Evolutionary conservation across 768 basidiomycete species (phyloP).

Genomic region (Agaricus subrufescens): DNA sequence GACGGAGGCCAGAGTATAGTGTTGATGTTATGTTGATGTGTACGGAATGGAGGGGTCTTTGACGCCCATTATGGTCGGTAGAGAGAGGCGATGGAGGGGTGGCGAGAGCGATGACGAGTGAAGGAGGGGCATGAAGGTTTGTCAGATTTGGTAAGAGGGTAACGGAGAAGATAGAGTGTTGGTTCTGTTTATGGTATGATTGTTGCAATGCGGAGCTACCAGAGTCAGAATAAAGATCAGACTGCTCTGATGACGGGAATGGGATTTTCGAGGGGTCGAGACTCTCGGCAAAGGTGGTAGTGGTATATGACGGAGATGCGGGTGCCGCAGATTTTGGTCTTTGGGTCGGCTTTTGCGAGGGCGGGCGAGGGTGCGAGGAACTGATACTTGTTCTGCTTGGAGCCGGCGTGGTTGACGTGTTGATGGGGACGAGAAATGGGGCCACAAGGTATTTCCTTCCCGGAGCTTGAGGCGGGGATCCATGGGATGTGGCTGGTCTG

Average conservation of each 20-base stretch:
- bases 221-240: not conserved
- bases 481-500: not conserved
- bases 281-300: not conserved
- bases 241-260: not conserved
- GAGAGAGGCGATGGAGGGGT: constrained; percentile 9
- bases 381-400: not conserved
- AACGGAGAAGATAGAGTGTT: not conserved
- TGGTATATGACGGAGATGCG: constrained; percentile 5
- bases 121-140: constrained; percentile 32
- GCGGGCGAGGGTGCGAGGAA: not conserved
- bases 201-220: not conserved
- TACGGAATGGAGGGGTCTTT: constrained; percentile 28
- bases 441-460: constrained; percentile 5
- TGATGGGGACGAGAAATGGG: constrained; percentile 1
- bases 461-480: not conserved
- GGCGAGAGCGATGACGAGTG: constrained; percentile 23
- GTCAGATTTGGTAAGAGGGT: constrained; percentile 35
- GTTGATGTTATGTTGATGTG: constrained; percentile 38
- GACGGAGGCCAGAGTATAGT: constrained; percentile 41
- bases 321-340: constrained; percentile 7
- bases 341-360: not conserved
- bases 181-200: constrained; percentile 9
- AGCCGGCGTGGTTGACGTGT: not conserved
- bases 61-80: constrained; percentile 9
- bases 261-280: not conserved